phyloP scores from a whole-genome alignment of 208 protist genomes.

The Trypanosoma platydactyli region DNA sequence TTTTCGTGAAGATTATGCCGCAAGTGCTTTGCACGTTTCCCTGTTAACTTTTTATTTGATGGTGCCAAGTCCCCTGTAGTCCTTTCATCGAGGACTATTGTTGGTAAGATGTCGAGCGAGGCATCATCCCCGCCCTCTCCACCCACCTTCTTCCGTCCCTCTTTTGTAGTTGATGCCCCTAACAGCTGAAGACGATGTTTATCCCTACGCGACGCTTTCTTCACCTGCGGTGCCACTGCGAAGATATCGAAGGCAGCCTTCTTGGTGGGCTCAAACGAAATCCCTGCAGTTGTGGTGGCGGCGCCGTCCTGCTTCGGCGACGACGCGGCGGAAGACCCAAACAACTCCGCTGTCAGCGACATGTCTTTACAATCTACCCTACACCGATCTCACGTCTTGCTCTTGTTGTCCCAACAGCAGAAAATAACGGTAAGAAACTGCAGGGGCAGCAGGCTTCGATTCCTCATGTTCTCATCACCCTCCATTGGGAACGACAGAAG shows the following conservation, averaged over 20 bases:
- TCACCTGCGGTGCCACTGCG: constrained; percentile 77
- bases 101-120: constrained; percentile 35
- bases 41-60: constrained; percentile 11
- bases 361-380: constrained; percentile 10
- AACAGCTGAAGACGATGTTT: constrained; percentile 55
- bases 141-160: not conserved
- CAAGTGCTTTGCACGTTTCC: constrained; percentile 42
- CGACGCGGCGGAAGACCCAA: constrained; percentile 28
- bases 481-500: no score
- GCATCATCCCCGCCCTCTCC: not conserved
- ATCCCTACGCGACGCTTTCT: constrained; percentile 79
- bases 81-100: constrained; percentile 49
- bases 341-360: constrained; percentile 46
- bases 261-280: constrained; percentile 56
- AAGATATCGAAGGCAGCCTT: constrained; percentile 82
- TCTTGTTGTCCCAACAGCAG: not conserved
- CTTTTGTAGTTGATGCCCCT: constrained; percentile 26
- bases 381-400: not conserved
- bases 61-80: not conserved
- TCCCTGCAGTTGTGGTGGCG: not conserved
- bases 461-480: no score
- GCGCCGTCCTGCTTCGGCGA: constrained; percentile 4
- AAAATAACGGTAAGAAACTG: constrained; percentile 10
- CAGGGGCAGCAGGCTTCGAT: not conserved
- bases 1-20: constrained; percentile 80